Base-by-base conservation (phyloP, 371 early-diverging fungal species). In the Syncephalis fuscata region DNA sequence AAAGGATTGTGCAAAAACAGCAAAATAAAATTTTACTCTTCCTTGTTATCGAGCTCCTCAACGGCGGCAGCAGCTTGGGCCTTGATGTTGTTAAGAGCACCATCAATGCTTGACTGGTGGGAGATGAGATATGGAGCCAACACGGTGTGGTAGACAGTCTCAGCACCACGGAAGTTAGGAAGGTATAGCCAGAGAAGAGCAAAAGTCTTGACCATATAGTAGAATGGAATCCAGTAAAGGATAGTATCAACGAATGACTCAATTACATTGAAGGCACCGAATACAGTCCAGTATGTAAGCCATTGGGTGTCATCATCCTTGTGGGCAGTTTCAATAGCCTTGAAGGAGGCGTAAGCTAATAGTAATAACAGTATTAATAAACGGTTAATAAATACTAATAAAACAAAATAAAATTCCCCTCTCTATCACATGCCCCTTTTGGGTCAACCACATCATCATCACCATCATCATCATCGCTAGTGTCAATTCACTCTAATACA, bases 181-280 rank as follows among this genome's bases (percentile, higher is more conserved):
- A 52, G 47, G 41, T 54, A 46, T 17, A 51, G 43, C 54, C 82
- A 96, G 45, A 92, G 61, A 54, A 92, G 65, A 50, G 89, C 65
- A 11, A 72, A 59, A 16, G 90, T 80, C 76, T 96, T 96, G 75
- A 90, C 70, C 50, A 80, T 60, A 64, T 83, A 92, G 72, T 92
- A 96, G 67, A 94, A 85, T 45, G 92, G 89, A 60, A 88, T 62
- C 92, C 92, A 92, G 69, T 80, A 82, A 46, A 86, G 65, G 14
- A 92, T 47, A 47, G 78, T 48, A 49, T 88, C 87, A 48, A 78
- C 69, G 61, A 92, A 92, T 69, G 82, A 88, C 70, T 92, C 92
- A 49, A 77, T 39, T 27, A 84, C 64, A 54, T 81, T 82, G 42
- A 87, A 61, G 61, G 87, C 74, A 26, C 84, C 92, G 63, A 82